Percentiles rank a stretch among this genome's conserved stretches.
phyloP scores from a whole-genome alignment of 768 basidiomycete species.

The Trametes coccinea region DNA sequence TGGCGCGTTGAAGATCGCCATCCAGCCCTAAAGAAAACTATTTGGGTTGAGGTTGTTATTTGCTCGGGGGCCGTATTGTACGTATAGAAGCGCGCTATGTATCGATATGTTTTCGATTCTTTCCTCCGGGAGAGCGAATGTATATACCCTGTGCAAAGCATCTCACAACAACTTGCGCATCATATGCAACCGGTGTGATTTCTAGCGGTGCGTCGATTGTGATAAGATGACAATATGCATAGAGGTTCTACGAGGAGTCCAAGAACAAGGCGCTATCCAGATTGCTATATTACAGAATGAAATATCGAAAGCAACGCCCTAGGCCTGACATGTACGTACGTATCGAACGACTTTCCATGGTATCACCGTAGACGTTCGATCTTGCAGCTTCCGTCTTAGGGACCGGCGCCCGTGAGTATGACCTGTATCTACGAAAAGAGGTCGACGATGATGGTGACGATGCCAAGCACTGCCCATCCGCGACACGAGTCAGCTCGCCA shows the following conservation, averaged over 20 bases:
- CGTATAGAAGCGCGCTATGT: slow-evolving; percentile 9
- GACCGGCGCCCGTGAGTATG: too few species aligned
- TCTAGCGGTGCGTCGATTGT: too few species aligned
- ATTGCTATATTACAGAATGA: background rate
- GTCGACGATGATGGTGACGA: slow-evolving; percentile 89
- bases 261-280: too few species aligned
- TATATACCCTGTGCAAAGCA: slow-evolving; percentile 10
- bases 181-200: too few species aligned
- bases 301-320: background rate
- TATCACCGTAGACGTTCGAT: too few species aligned
- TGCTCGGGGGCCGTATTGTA: slow-evolving; percentile 5
- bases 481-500: slow-evolving; percentile 2
- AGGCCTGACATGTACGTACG: too few species aligned
- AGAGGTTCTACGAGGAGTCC: too few species aligned
- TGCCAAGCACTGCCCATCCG: slow-evolving; percentile 70
- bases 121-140: background rate
- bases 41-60: background rate
- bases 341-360: too few species aligned
- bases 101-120: slow-evolving; percentile 9
- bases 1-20: slow-evolving; percentile 51
- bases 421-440: slow-evolving; percentile 37
- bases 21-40: slow-evolving; percentile 39
- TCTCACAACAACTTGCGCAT: background rate
- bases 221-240: too few species aligned
- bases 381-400: too few species aligned